Conservation (phyloP, 2,329 filamentous ascomycete species). For the Ascochyta fabae region DNA sequence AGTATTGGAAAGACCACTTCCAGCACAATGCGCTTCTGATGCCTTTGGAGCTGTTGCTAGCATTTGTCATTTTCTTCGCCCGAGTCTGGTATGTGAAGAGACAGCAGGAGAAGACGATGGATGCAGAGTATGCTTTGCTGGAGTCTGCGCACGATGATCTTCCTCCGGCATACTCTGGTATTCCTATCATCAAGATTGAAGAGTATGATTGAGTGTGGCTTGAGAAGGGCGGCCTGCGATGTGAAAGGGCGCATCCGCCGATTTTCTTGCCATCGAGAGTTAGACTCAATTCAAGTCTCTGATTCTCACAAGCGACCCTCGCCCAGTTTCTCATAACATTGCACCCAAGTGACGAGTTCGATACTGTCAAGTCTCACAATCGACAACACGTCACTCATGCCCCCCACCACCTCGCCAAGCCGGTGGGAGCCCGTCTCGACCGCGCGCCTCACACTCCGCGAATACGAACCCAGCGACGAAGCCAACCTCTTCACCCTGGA, state of each 20-base stretch:
- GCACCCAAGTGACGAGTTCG: too few species aligned
- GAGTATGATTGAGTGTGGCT: conserved; percentile 22
- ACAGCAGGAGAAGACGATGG: conserved; percentile 17
- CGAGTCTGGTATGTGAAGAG: conserved; percentile 18
- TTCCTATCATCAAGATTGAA: conserved; percentile 31
- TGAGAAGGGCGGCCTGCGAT: conserved; percentile 1
- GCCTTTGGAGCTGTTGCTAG: conserved; percentile 23
- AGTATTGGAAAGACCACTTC: conserved; percentile 20
- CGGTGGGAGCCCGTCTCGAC: conserved; percentile 16
- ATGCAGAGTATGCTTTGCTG: conserved; percentile 29
- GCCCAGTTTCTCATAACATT: too few species aligned
- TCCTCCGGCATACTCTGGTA: conserved; percentile 28
- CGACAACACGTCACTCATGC: too few species aligned
- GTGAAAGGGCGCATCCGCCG: conserved; percentile 7
- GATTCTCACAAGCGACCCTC: too few species aligned
- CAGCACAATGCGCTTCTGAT: conserved; percentile 20
- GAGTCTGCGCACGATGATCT: conserved; percentile 20
- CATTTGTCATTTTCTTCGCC: conserved; percentile 19
- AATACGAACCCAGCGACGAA: conserved; percentile 34
- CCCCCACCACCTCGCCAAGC: too few species aligned
- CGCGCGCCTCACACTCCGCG: conserved; percentile 33
- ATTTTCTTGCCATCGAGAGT: too few species aligned
- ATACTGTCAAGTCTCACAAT: too few species aligned
- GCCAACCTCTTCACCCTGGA: conserved; percentile 34
- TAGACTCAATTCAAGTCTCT: too few species aligned